Percentiles rank a stretch among this genome's conserved stretches.
Conservation (phyloP, 768 basidiomycete genomes). For the Leucocoprinus leucothites region DNA sequence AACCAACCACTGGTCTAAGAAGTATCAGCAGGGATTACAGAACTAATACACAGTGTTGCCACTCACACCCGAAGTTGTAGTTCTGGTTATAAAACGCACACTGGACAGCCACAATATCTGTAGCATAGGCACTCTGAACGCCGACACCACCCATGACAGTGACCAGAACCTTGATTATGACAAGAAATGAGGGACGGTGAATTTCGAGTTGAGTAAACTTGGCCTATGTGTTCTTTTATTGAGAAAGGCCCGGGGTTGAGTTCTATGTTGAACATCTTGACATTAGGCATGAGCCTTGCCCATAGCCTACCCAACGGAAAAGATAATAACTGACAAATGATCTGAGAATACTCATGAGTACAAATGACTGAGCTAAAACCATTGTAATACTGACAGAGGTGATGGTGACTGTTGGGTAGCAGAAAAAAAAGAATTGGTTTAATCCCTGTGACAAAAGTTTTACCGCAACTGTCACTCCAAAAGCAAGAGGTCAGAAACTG, state of each 20-base stretch:
- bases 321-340: constrained; percentile 72
- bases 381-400: constrained; percentile 13
- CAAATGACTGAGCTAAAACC: too few species aligned
- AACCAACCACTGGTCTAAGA: constrained; percentile 66
- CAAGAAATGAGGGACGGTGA: background rate
- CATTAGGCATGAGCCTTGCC: constrained; percentile 50
- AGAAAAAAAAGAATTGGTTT: constrained; percentile 56
- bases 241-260: constrained; percentile 77
- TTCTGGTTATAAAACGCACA: constrained; percentile 60
- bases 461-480: too few species aligned
- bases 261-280: constrained; percentile 53
- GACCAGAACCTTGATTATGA: background rate
- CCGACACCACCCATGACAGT: constrained; percentile 34
- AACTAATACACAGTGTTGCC: background rate
- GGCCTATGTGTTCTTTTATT: constrained; percentile 68
- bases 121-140: constrained; percentile 62
- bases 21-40: constrained; percentile 4
- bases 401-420: constrained; percentile 36
- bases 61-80: constrained; percentile 56
- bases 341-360: constrained; percentile 10
- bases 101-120: constrained; percentile 69
- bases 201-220: constrained; percentile 39
- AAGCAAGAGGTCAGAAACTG: too few species aligned
- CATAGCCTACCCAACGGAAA: constrained; percentile 64
- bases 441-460: constrained; percentile 25